Percentiles rank a stretch among this genome's conserved stretches.
Evolutionary conservation across 2,329 filamentous ascomycete species (phyloP).

Genomic region (Trichophyton benhamiae): DNA sequence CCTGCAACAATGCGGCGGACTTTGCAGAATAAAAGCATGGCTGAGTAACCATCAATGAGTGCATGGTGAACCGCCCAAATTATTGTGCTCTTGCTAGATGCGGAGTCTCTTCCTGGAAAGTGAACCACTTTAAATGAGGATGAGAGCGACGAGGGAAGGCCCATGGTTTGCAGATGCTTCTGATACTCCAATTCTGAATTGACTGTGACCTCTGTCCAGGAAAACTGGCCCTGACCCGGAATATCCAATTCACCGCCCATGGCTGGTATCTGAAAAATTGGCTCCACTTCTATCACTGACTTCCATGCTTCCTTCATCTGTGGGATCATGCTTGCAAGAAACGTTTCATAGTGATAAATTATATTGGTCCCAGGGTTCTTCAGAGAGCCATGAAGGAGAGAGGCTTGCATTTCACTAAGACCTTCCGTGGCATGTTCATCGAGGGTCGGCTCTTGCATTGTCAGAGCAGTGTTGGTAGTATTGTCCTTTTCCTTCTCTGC

Average conservation of each 20-base stretch:
- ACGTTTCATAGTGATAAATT: neutral
- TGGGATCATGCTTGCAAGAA: neutral
- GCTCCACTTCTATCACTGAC: neutral
- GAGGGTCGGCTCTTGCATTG: neutral
- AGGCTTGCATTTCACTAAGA: constrained; percentile 1
- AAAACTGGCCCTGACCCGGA: neutral
- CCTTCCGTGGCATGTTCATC: neutral
- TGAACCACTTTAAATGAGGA: neutral
- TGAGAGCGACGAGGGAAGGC: neutral
- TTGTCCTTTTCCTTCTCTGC: neutral
- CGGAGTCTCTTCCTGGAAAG: neutral
- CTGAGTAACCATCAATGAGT: constrained; percentile 2
- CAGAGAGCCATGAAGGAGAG: neutral
- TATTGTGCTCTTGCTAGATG: neutral
- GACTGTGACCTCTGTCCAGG: neutral
- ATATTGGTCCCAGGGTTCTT: neutral
- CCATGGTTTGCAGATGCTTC: neutral
- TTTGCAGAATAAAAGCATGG: neutral
- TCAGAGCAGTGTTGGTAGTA: neutral
- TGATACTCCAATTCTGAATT: neutral
- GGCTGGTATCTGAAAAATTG: neutral
- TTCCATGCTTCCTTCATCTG: neutral
- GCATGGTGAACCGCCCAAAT: constrained; percentile 3
- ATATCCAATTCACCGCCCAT: no score
- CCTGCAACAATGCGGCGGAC: neutral